Percentiles rank a stretch among this genome's conserved stretches.
These are phyloP conservation scores for Talaromyces verruculosus DNA, from an alignment of 2,329 filamentous ascomycete genomes.

Conservation along the genomic window DNA sequence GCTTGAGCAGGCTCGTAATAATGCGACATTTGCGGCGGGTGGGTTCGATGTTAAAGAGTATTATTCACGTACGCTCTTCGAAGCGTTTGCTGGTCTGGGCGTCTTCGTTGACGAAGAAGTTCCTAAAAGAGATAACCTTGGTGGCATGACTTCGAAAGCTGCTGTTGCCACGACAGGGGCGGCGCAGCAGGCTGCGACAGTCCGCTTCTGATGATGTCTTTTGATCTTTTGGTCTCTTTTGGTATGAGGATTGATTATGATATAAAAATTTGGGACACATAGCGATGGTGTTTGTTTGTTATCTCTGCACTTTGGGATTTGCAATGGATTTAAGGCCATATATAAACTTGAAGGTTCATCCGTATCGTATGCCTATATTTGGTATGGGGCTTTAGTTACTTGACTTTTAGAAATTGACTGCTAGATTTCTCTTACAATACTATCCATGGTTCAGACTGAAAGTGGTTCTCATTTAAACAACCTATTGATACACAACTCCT, in stretches of 20 bases:
- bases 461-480: not conserved
- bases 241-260: not conserved
- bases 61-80: constrained; percentile 74
- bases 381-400: not conserved
- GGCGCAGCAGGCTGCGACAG: constrained; percentile 29
- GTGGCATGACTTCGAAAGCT: constrained; percentile 25
- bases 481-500: not conserved
- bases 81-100: constrained; percentile 85
- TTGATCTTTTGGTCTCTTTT: constrained; percentile 3
- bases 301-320: not conserved
- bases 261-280: constrained; percentile 17
- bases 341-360: not conserved
- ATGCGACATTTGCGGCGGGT: constrained; percentile 68
- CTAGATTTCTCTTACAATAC: not conserved
- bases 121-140: constrained; percentile 30
- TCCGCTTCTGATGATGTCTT: constrained; percentile 19
- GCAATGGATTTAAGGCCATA: not conserved
- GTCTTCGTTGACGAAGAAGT: constrained; percentile 81
- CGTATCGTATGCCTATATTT: not conserved
- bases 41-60: constrained; percentile 85
- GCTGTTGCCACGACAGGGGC: constrained; percentile 32
- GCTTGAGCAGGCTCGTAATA: constrained; percentile 65
- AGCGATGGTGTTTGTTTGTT: constrained; percentile 23
- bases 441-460: not conserved
- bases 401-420: not conserved